Base-by-base conservation (phyloP, 192 early-diverging fungal genomes). In the Coemansia sp. region DNA sequence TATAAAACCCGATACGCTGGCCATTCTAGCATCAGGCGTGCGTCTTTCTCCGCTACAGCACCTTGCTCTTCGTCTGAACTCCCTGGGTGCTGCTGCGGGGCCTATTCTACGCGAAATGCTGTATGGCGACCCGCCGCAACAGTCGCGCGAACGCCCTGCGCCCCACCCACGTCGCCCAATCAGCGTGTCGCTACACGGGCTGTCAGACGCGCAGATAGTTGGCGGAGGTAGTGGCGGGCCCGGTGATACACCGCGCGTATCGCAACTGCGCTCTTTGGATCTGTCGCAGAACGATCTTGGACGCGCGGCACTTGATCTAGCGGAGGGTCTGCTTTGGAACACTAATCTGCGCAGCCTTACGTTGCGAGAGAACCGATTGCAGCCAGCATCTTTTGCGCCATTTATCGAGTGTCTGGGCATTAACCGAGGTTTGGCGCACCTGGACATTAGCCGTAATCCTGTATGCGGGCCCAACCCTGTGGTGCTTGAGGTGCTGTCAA, bases 391-490 rank as follows among this genome's bases (percentile, higher is more conserved):
- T 22, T 73, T 88, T 21, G 64, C 61, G 11, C 67, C 70, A 21
- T 75, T 88, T 56, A 66, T 84, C 56, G 79, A 82, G 20, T 80
- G 76, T 42, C 68, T 88, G 22, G 76, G 71, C 30, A 59, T 77
- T 50, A 88, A 90, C 69, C 66, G 59, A 23, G 70, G 78, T 0
- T 67, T 90, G 23, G 57, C 64, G 8, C 71, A 75, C 56, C 55
- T 89, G 33, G 87, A 89, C 61, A 71, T 88, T 21, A 86, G 85
- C 55, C 76, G 83, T 57, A 88, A 88, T 58, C 81, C 75, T 2
- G 57, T 84, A 6, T 84, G 78, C 57, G 81, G 76, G 1, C 84
- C 83, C 23, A 66, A 59, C 32, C 52, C 70, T 0, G 57, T 46
- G 6, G 68, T 74, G 2, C 54, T 84, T 39, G 76, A 75, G 59